These are phyloP conservation scores for Coelastrella sp. DNA, from an alignment of 139 green algal genomes.

Conservation along the genomic window DNA sequence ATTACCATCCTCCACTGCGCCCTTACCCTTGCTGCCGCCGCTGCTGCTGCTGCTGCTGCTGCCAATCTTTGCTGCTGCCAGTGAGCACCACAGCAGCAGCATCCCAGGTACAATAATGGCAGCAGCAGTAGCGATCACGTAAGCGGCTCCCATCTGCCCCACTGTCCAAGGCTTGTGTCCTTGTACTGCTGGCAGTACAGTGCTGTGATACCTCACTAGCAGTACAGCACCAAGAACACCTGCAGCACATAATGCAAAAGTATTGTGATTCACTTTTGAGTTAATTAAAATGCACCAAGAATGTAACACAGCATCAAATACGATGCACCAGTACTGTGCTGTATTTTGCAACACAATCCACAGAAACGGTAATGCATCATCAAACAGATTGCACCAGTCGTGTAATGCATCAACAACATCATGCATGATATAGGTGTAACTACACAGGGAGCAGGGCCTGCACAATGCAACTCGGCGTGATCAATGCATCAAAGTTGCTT, in stretches of 20 bases:
- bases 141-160: background rate
- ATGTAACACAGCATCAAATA: background rate
- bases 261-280: background rate
- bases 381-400: too few species aligned
- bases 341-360: too few species aligned
- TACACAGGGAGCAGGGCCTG: too few species aligned
- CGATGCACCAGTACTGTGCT: too few species aligned
- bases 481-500: too few species aligned
- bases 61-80: background rate
- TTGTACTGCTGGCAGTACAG: background rate
- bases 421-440: too few species aligned
- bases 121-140: background rate
- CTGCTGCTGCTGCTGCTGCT: slow-evolving; percentile 17
- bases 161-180: slow-evolving; percentile 11
- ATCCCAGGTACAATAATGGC: slow-evolving; percentile 16
- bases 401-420: too few species aligned
- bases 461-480: too few species aligned
- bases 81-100: background rate
- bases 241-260: background rate
- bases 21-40: background rate
- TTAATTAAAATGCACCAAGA: too few species aligned
- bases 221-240: background rate
- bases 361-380: too few species aligned
- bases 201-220: slow-evolving; percentile 5
- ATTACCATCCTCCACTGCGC: background rate